Conservation (phyloP, 192 early-diverging fungal species). For the Chytriomyces confervae region DNA sequence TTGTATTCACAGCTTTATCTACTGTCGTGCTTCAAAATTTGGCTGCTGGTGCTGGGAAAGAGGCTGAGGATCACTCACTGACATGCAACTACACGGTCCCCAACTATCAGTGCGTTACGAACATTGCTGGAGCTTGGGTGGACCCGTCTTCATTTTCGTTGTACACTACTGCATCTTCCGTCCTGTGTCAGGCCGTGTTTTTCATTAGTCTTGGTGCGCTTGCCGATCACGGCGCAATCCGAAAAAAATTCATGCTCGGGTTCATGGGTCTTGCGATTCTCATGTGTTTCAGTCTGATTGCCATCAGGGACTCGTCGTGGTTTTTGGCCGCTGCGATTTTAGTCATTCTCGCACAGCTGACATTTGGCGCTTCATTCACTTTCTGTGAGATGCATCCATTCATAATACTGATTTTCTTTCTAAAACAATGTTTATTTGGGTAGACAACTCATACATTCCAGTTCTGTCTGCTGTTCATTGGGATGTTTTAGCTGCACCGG, state of each 20-base stretch:
- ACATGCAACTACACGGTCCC: conserved; percentile 32
- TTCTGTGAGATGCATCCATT: not conserved
- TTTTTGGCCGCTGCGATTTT: conserved; percentile 14
- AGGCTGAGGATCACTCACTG: conserved; percentile 15
- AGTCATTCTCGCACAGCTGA: conserved; percentile 19
- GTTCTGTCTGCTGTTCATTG: conserved; percentile 26
- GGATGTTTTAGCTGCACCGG: conserved; percentile 19
- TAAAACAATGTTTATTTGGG: no score
- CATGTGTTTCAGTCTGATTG: conserved; percentile 6
- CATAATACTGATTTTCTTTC: no score
- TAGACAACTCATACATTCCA: conserved; percentile 32
- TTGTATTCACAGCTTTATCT: conserved; percentile 27
- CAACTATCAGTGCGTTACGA: conserved; percentile 25
- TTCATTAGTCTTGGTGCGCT: conserved; percentile 45
- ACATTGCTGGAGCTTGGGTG: conserved; percentile 26
- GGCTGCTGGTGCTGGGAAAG: conserved; percentile 28
- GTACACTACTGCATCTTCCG: conserved; percentile 40
- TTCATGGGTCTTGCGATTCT: conserved; percentile 21
- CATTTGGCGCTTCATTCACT: conserved; percentile 8
- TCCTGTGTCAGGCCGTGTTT: conserved; percentile 38
- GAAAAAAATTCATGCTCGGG: conserved; percentile 38
- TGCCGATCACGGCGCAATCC: conserved; percentile 38
- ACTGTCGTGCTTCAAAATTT: conserved; percentile 29
- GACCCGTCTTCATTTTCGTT: conserved; percentile 30
- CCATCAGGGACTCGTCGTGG: conserved; percentile 18